Evolutionary conservation across 2,329 filamentous ascomycete species (phyloP), one percentile per base, ranked within the genome.

Genomic region (Pseudonectria foliicola): DNA sequence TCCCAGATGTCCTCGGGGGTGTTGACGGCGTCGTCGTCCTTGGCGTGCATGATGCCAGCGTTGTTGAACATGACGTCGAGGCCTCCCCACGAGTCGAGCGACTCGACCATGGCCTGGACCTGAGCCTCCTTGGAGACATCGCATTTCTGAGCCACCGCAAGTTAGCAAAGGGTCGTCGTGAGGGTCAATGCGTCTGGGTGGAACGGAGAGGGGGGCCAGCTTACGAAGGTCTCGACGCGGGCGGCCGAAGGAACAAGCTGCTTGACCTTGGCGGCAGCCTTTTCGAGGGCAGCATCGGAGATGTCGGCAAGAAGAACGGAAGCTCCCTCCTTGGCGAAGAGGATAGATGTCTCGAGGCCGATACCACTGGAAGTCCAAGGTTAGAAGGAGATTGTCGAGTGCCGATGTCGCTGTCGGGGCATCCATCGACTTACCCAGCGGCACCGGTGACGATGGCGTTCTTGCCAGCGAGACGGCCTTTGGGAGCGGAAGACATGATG

Each of bases 51-150:
- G 62, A 95, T 95, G 36, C 89, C 89, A 15, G 89, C 89, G 61
- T 95, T 95, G 77, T 95, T 95, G 79, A 95, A 95, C 53, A 95
- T 85, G 56, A 95, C 71, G 59, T 95, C 89, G 3, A 92, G 64
- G 29, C 89, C 89, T 55, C 89, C 89, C 84, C 85, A 93, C 38
- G 75, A 57, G 61, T 95, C 89, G 38, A 90, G 66, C 8, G 74
- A 65, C 48, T 85, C 82, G 34, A 95, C 71, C 57, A 84, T 77
- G 37, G 79, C 77, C 54, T 87, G 67, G 23, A 95, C 79, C 37
- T 92, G 76, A 41, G 73, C 62, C 60, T 95, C 89, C 54, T 88
- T 89, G 59, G 85, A 88, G 35, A 95, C 89, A 56, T 95, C 88
- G 63, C 78, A 63, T 54, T 57, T 59, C 55, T 58, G 31, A 21